Base-by-base conservation (phyloP, 2,329 filamentous ascomycete species). In the Fusarium newnesense region DNA sequence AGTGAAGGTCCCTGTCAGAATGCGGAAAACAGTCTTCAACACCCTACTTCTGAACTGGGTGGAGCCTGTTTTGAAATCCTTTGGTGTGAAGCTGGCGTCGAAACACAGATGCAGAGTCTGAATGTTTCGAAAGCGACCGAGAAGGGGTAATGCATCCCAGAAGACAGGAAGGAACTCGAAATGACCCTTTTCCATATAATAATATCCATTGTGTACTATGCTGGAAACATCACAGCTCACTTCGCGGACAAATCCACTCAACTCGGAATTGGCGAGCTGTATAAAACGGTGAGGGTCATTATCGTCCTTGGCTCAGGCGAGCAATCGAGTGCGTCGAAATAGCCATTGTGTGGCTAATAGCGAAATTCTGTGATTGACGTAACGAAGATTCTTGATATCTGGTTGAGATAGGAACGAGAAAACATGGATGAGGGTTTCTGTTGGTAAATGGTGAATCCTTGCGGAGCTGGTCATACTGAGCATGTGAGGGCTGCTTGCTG, bases 61-160 rank as follows among this genome's bases (percentile, higher is more conserved):
- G 4, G 42, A 36, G 5, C 19, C 28, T 18, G 5, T 2, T 19
- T 46, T 7, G 0, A 5, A 15, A 11, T 21, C 26, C 0, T 1
- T 5, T 5, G 19, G 5, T 9, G 16, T 2, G 24, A 19, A 34
- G 4, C 4, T 26, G 10, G 19, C 5, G 7, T 57, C 30, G 3
- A 57, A 58, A 24, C 40, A 39, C 5, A 64, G 1, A 46, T 67
- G 52, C 0, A 59, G 40, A 16, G 52, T 37, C 5, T 34, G 42
- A 4, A 64, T 26, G 6, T 46, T 64, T 24, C n/a, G 40, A n/a
- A 64, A 67, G 1, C n/a, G 28, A 7, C 5, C 36, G 1, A 64
- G 36, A 18, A 47, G 46, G 1, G 40, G 40, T 1, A 65, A 26
- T 6, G 42, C 40, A 16, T 49, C 47, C 46, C 46, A 49, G 11